Percentiles rank a stretch among this genome's conserved stretches.
Conservation (phyloP, 164 flowering plant genomes). For the Dillenia suffruticosa region DNA sequence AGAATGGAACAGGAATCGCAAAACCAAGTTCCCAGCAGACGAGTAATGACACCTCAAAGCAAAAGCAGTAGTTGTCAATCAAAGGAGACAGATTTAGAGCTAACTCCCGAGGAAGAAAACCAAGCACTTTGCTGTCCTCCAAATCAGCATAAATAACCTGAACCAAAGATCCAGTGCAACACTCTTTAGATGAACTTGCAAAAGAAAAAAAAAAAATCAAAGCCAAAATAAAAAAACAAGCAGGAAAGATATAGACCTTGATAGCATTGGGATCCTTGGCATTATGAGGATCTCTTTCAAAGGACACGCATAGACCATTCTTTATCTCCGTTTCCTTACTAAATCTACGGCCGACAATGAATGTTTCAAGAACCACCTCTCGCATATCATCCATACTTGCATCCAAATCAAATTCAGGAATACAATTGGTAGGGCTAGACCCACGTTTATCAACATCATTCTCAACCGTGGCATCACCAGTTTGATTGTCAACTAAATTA, state of each 20-base stretch:
- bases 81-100: slow-evolving; percentile 76
- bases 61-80: slow-evolving; percentile 52
- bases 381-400: slow-evolving; percentile 19
- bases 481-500: slow-evolving; percentile 14
- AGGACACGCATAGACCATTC: slow-evolving; percentile 40
- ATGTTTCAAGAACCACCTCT: slow-evolving; percentile 43
- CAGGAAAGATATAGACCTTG: slow-evolving; percentile 42
- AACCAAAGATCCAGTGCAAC: slow-evolving; percentile 14
- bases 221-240: not conserved
- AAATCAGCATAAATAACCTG: slow-evolving; percentile 65
- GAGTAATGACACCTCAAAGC: slow-evolving; percentile 59
- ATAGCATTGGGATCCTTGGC: slow-evolving; percentile 77
- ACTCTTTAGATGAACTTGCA: slow-evolving; percentile 1
- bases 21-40: not conserved
- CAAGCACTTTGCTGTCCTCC: slow-evolving; percentile 43
- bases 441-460: slow-evolving; percentile 9
- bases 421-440: slow-evolving; percentile 11
- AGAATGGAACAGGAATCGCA: not conserved
- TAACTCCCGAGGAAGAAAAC: slow-evolving; percentile 75
- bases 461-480: slow-evolving; percentile 4
- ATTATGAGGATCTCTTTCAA: slow-evolving; percentile 67
- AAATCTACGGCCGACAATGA: slow-evolving; percentile 80
- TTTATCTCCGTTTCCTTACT: slow-evolving; percentile 43
- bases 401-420: slow-evolving; percentile 9
- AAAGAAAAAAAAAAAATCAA: slow-evolving; percentile 1